Percentiles rank a stretch among this genome's conserved stretches.
Conservation (phyloP, 345 rosid species). For the Eucalyptus albens region DNA sequence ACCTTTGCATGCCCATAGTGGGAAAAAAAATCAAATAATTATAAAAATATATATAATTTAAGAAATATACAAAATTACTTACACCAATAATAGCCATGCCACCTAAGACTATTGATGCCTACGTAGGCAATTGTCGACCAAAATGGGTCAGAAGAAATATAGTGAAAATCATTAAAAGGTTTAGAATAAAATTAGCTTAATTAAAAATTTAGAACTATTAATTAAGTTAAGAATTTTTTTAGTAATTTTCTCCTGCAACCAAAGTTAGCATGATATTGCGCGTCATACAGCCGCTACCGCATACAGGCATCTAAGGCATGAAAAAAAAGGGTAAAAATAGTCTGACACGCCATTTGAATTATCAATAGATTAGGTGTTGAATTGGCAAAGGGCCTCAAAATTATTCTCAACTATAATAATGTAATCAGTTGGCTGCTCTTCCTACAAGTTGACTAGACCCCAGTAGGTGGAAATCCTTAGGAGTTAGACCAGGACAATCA, state of each 20-base stretch:
- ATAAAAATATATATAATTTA: neutral
- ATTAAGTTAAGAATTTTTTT: neutral
- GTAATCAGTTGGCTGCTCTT: neutral
- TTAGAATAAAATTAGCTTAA: neutral
- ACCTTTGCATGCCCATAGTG: neutral
- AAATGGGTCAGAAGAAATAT: accelerated
- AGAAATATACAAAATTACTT: neutral
- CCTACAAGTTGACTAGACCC: neutral
- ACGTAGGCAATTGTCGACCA: accelerated
- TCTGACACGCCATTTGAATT: neutral
- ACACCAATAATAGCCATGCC: accelerated
- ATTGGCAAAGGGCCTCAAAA: neutral
- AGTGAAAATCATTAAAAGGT: neutral
- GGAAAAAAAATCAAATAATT: neutral
- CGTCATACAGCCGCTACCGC: neutral
- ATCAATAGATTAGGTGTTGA: neutral
- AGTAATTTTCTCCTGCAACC: neutral
- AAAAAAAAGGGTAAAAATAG: neutral
- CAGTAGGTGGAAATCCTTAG: neutral
- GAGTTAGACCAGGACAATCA: neutral
- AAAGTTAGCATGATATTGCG: neutral
- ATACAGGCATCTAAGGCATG: neutral
- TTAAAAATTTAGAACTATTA: neutral
- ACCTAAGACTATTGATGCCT: accelerated
- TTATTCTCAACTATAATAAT: neutral